Base-by-base conservation (phyloP, 306 rosid genomes). In the Leucaena leucocephala region DNA sequence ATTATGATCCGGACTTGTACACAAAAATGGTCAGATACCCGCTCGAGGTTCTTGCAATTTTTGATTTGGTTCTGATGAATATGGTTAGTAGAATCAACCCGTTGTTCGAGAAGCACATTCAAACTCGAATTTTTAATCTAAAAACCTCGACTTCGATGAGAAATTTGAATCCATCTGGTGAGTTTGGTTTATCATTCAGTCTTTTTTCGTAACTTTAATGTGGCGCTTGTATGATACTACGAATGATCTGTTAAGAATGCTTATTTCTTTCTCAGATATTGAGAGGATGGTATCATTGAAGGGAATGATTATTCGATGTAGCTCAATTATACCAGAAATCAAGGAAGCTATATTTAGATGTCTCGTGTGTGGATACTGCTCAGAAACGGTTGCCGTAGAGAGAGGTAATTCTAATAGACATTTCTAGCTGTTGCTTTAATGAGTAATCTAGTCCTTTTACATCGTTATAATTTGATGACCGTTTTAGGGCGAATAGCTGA, bases 331-430 rank as follows among this genome's bases (percentile, higher is more conserved):
- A 78, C 99, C 99, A 0, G 99, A 95, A 83, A 93, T 95, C 17
- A 85, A 97, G 87, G 98, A 95, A 85, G 99, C 96, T n/a, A 79
- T 91, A 86, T 95, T 95, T 77, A 86, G 99, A 85, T 95, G 99
- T 82, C 92, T 95, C 3, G 96, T 91, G 55, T 95, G 99, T 82
- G 98, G 99, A 50, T 91, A 81, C 77, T 93, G 87, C 85, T 74
- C 94, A 16, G 97, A 95, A 16, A 97, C 97, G 16, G 78, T 91
- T 81, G 78, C 92, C 2, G 92, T 93, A 12, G 97, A 95, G 83
- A 93, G 97, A 87, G 99, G 99, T 93, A 77, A 74, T 55, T 62
- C 21, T 9, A 33, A 61, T 46, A 15, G 13, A 48, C 43, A 52
- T 64, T 34, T 79, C 16, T 71, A 68, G 14, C 40, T 22, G 22